These are phyloP conservation scores for Candida maris DNA, from an alignment of 805 yeast species.

Conservation along the genomic window DNA sequence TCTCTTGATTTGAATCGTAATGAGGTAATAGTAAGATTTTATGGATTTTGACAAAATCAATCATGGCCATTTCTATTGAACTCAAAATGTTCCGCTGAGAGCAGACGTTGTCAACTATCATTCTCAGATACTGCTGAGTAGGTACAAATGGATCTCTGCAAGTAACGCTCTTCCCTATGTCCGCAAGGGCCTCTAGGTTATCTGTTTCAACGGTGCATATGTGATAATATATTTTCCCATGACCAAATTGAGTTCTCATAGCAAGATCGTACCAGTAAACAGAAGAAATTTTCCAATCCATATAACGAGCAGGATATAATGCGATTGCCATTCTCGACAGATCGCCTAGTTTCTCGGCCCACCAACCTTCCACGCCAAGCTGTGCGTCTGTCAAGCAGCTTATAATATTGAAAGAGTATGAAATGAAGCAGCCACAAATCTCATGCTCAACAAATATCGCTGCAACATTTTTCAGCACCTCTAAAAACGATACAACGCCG, in stretches of 20 bases:
- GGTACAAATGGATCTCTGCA: slow-evolving; percentile 85
- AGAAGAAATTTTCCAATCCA: slow-evolving; percentile 82
- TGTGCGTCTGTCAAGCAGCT: slow-evolving; percentile 51
- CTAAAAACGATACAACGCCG: slow-evolving; percentile 77
- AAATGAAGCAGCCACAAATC: slow-evolving; percentile 69
- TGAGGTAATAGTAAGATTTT: slow-evolving; percentile 63
- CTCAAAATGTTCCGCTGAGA: slow-evolving; percentile 60
- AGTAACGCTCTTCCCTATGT: slow-evolving; percentile 72
- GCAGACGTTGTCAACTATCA: slow-evolving; percentile 76
- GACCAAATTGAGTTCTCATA: slow-evolving; percentile 71
- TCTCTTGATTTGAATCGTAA: slow-evolving; percentile 50
- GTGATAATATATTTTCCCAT: slow-evolving; percentile 83
- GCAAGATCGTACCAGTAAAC: slow-evolving; percentile 81
- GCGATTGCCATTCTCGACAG: slow-evolving; percentile 86
- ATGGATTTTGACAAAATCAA: slow-evolving; percentile 62
- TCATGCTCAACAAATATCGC: slow-evolving; percentile 71
- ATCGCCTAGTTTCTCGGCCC: slow-evolving; percentile 87
- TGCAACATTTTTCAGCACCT: slow-evolving; percentile 69
- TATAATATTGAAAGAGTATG: slow-evolving; percentile 64
- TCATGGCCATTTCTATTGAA: slow-evolving; percentile 54
- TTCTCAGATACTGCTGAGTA: slow-evolving; percentile 68
- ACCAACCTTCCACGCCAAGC: slow-evolving; percentile 61
- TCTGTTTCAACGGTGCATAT: slow-evolving; percentile 83
- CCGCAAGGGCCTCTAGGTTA: slow-evolving; percentile 71
- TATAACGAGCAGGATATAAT: slow-evolving; percentile 68